Evolutionary conservation across 345 rosid genomes (phyloP).

Genomic region (Citrus inodora): DNA sequence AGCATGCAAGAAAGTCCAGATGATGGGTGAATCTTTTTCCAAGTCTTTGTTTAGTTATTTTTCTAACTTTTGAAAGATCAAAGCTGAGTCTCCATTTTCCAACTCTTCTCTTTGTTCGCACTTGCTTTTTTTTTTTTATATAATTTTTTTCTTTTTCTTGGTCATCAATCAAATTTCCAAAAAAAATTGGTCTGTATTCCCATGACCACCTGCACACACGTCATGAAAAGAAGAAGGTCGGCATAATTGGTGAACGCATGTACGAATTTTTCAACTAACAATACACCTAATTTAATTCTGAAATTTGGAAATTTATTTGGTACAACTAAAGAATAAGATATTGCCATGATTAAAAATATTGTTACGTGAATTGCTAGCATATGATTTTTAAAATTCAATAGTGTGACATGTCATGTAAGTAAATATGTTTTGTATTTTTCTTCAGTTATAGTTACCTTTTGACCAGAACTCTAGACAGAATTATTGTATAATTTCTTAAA

Average conservation of each 20-base stretch:
- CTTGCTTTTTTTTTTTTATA: too few species aligned
- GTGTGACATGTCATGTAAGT: not conserved
- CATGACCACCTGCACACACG: not conserved
- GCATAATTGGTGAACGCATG: not conserved
- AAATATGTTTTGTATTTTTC: too few species aligned
- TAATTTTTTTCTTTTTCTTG: too few species aligned
- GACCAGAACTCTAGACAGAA: too few species aligned
- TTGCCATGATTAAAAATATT: not conserved
- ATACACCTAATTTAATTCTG: not conserved
- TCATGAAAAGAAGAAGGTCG: not conserved
- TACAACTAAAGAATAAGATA: not conserved
- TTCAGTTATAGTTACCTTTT: too few species aligned
- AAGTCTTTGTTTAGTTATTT: not conserved
- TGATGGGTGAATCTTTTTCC: not conserved
- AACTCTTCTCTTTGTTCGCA: not conserved
- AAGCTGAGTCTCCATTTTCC: not conserved
- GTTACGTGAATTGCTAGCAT: not conserved
- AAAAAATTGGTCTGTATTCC: not conserved
- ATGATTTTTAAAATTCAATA: not conserved
- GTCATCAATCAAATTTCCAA: not conserved
- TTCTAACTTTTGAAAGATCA: not conserved
- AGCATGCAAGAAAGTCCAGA: slow-evolving; percentile 1
- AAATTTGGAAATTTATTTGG: not conserved
- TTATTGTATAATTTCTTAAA: too few species aligned
- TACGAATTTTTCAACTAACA: not conserved